These are phyloP conservation scores for Stephania yunnanensis DNA, from an alignment of 164 flowering plant genomes.

Conservation along the genomic window DNA sequence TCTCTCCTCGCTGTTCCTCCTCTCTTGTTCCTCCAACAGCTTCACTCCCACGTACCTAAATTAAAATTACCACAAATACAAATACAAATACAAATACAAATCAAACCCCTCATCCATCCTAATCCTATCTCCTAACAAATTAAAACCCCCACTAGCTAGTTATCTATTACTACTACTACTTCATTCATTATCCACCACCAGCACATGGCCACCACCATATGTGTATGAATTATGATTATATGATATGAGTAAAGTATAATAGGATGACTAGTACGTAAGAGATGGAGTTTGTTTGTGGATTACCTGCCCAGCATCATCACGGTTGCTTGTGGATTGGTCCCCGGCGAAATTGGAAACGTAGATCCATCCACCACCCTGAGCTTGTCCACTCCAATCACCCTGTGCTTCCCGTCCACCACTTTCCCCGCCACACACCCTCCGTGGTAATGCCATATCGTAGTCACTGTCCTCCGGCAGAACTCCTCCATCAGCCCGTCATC, in stretches of 20 bases:
- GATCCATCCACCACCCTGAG: constrained; percentile 85
- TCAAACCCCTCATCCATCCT: background rate
- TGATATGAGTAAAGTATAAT: too few relatives aligned
- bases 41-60: background rate
- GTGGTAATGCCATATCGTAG: constrained; percentile 93
- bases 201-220: too few relatives aligned
- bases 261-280: too few relatives aligned
- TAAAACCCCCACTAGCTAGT: too few relatives aligned
- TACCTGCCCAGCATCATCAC: constrained; percentile 90
- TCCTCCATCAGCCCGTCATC: constrained; percentile 42
- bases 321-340: constrained; percentile 94
- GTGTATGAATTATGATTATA: too few relatives aligned
- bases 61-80: background rate
- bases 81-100: too few relatives aligned
- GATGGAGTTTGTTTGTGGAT: too few relatives aligned
- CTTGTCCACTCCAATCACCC: constrained; percentile 49
- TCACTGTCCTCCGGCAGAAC: constrained; percentile 71
- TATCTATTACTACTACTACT: too few relatives aligned
- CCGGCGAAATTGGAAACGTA: constrained; percentile 62
- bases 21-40: background rate
- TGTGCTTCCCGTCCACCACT: constrained; percentile 55
- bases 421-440: constrained; percentile 82
- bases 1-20: background rate
- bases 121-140: too few relatives aligned
- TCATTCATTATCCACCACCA: too few relatives aligned